Conservation (phyloP, 768 basidiomycete genomes). For the Lentinula sp. region DNA sequence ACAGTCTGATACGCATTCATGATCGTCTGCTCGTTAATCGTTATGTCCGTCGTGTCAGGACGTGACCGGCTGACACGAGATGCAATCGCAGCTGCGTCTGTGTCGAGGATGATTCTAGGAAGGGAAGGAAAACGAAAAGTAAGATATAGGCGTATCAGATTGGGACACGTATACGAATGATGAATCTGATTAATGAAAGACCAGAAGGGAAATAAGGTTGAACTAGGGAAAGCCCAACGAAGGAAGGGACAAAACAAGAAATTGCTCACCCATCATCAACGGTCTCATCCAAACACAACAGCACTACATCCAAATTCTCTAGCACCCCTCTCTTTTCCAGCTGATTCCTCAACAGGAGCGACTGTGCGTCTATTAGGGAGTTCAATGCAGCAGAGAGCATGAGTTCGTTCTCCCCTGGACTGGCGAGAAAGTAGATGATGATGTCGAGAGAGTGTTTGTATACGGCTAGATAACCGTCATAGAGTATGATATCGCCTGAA, state of each 20-base stretch:
- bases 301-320: slow-evolving; percentile 89
- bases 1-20: slow-evolving; percentile 90
- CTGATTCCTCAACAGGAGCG: slow-evolving; percentile 82
- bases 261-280: slow-evolving; percentile 88
- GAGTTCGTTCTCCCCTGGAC: slow-evolving; percentile 87
- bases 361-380: slow-evolving; percentile 82
- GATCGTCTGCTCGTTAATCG: slow-evolving; percentile 97
- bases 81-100: slow-evolving; percentile 92
- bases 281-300: slow-evolving; percentile 93
- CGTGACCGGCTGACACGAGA: slow-evolving; percentile 89
- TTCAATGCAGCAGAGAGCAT: slow-evolving; percentile 86
- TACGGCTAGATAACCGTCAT: slow-evolving; percentile 84
- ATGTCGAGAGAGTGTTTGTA: slow-evolving; percentile 96
- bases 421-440: slow-evolving; percentile 89
- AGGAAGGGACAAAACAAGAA: slow-evolving; percentile 7
- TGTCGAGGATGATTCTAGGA: slow-evolving; percentile 89
- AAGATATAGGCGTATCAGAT: not conserved
- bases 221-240: too few species aligned
- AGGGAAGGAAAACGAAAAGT: not conserved
- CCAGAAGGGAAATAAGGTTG: too few species aligned
- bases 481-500: slow-evolving; percentile 89
- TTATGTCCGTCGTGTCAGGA: slow-evolving; percentile 92
- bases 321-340: slow-evolving; percentile 93
- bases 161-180: not conserved
- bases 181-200: too few species aligned